Percentiles rank a stretch among this genome's conserved stretches.
phyloP scores from a whole-genome alignment of 176 grass and related monocot species.

The maize (Zea mays) region Zm-B73-REFERENCE-NAM-5.0 NC_050102.1:36512001-36512500 shows the following conservation, averaged over 20 bases:
- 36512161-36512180: conserved; percentile 7
- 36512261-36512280: neutral
- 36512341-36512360: neutral
- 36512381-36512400: neutral
- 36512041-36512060: too few relatives aligned
- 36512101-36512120: too few relatives aligned
- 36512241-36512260: neutral
- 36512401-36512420: neutral
- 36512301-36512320: neutral
- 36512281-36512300: neutral
- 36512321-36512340: neutral
- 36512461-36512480: neutral
- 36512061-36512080: too few relatives aligned
- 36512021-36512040: too few relatives aligned
- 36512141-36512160: neutral
- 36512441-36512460: neutral
- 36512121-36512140: too few relatives aligned
- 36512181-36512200: neutral
- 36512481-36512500: neutral
- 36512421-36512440: neutral
- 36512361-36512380: neutral
- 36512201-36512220: neutral
- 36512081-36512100: too few relatives aligned
- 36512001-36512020: too few relatives aligned
- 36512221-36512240: neutral